Evolutionary conservation across 116 monocot species (phyloP).

Genomic region (Posidonia oceanica): DNA sequence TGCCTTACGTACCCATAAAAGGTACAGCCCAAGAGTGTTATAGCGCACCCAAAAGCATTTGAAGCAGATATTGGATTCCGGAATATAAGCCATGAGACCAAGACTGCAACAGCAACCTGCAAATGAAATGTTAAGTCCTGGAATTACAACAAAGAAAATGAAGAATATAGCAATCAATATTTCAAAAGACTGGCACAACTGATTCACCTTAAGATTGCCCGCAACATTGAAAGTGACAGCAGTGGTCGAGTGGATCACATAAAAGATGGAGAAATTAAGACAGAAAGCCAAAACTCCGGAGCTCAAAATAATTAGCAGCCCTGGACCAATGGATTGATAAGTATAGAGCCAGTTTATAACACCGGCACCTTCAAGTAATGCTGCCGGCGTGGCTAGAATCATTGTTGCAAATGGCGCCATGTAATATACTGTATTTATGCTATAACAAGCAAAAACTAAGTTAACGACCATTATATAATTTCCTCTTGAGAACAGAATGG

Average conservation of each 20-base stretch:
- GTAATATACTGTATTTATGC: constrained; percentile 98
- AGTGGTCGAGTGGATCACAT: constrained; percentile 94
- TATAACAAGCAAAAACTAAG: constrained; percentile 16
- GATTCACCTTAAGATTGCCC: constrained; percentile 78
- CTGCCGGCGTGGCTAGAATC: constrained; percentile 74
- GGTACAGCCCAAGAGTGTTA: constrained; percentile 74
- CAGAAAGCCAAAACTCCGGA: constrained; percentile 86
- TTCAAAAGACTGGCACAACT: neutral
- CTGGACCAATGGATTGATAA: constrained; percentile 28
- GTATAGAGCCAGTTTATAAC: constrained; percentile 68
- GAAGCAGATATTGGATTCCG: constrained; percentile 67
- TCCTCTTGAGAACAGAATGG: neutral
- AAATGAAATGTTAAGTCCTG: neutral
- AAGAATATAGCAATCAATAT: neutral
- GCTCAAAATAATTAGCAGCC: constrained; percentile 50
- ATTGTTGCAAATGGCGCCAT: constrained; percentile 97
- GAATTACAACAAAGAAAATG: neutral
- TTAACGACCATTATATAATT: neutral
- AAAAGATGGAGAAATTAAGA: constrained; percentile 96
- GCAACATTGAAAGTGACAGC: constrained; percentile 98
- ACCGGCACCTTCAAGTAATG: constrained; percentile 68
- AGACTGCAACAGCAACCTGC: constrained; percentile 83
- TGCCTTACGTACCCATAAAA: constrained; percentile 87
- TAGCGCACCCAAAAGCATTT: constrained; percentile 66
- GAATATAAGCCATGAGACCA: constrained; percentile 83